A percentile compares a stretch with the other conserved stretches of the same genome.
These are phyloP conservation scores for Metschnikowia gruessii DNA, from an alignment of 805 yeast genomes.

Conservation along the genomic window DNA sequence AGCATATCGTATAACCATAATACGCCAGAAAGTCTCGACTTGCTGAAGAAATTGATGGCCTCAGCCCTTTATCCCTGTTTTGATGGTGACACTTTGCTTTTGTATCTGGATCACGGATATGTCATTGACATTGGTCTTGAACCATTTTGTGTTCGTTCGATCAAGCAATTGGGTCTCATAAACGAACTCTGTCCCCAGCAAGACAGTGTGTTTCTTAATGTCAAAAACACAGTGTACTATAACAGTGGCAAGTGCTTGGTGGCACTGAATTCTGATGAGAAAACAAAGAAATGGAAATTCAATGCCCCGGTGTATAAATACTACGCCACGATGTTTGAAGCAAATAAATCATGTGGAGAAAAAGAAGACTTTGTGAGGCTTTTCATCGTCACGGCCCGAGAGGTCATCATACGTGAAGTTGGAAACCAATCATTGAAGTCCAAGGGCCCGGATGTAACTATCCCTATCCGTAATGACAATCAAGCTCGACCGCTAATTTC, in stretches of 20 bases:
- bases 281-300: constrained; percentile 1
- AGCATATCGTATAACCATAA: neutral
- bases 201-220: neutral
- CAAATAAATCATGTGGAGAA: neutral
- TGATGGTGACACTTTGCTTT: neutral
- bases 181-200: neutral
- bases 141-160: neutral
- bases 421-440: neutral
- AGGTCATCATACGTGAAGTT: constrained; percentile 7
- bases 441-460: neutral
- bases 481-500: constrained; percentile 16
- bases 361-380: neutral
- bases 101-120: constrained; percentile 5
- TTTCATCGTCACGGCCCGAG: constrained; percentile 9
- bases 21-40: neutral
- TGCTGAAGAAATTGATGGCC: neutral
- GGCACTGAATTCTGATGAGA: neutral
- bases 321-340: neutral
- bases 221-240: neutral
- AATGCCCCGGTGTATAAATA: constrained; percentile 3
- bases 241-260: neutral
- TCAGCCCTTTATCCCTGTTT: neutral
- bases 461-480: constrained; percentile 15
- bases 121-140: neutral
- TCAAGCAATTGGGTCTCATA: neutral